These are phyloP conservation scores for Apiospora sp. DNA, from an alignment of 2,329 filamentous ascomycete species.

Conservation along the genomic window DNA sequence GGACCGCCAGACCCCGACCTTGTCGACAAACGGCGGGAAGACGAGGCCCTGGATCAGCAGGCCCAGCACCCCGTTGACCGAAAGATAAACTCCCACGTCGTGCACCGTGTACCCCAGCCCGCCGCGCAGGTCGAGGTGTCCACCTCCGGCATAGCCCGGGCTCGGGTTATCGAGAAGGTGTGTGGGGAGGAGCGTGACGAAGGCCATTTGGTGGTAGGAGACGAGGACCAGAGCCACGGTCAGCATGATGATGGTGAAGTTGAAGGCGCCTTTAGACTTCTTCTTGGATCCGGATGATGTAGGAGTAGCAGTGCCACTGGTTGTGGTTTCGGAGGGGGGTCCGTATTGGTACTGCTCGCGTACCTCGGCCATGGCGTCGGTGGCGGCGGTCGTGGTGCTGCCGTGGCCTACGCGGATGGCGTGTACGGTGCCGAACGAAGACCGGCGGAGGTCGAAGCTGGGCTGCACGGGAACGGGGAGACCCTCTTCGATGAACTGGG, in stretches of 20 bases:
- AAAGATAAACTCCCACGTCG: conserved; percentile 73
- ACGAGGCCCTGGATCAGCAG: conserved; percentile 77
- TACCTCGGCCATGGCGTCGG: neutral
- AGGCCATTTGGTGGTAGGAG: conserved; percentile 56
- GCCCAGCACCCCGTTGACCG: conserved; percentile 74
- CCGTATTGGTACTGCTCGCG: neutral
- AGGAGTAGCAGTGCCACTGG: neutral
- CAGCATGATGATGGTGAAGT: conserved; percentile 52
- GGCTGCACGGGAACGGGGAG: conserved; percentile 45
- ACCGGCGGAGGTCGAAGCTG: conserved; percentile 46
- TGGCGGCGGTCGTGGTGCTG: conserved; percentile 22
- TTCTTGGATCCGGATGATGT: neutral
- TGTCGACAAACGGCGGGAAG: conserved; percentile 70
- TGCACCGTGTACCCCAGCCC: conserved; percentile 72
- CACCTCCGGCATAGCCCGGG: conserved; percentile 29
- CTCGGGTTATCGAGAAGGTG: conserved; percentile 50
- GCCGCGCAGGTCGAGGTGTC: conserved; percentile 56
- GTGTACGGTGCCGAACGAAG: conserved; percentile 52
- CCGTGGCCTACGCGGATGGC: conserved; percentile 45
- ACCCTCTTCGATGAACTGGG: conserved; percentile 45
- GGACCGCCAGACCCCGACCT: conserved; percentile 71
- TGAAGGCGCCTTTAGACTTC: conserved; percentile 37
- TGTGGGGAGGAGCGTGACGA: conserved; percentile 51
- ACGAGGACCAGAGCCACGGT: conserved; percentile 50
- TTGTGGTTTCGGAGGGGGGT: neutral